Percentiles rank a stretch among this genome's conserved stretches.
These are phyloP conservation scores for Fusarium floridanum DNA, from an alignment of 2,329 filamentous ascomycete species.

Conservation along the genomic window DNA sequence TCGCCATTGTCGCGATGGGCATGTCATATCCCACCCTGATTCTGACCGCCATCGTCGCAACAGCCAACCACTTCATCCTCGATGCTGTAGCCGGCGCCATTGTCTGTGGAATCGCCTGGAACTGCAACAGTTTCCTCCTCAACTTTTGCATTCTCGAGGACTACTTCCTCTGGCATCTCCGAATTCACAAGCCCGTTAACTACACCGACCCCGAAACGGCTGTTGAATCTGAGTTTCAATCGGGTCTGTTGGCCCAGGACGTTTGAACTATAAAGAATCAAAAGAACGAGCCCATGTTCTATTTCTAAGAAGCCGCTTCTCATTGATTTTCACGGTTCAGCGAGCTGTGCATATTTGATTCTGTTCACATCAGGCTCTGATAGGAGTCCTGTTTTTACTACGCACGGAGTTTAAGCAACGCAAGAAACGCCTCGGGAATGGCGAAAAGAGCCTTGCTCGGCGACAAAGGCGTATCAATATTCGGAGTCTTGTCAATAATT, in stretches of 20 bases:
- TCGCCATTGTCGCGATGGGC: constrained; percentile 61
- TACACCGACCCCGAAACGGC: constrained; percentile 54
- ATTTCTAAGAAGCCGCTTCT: not conserved
- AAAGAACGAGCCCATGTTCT: constrained; percentile 24
- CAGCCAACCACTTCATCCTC: constrained; percentile 80
- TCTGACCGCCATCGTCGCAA: constrained; percentile 76
- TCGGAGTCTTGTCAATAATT: not conserved
- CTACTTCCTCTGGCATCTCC: constrained; percentile 72
- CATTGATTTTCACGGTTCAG: not conserved
- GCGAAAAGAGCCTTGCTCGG: not conserved
- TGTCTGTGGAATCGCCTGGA: constrained; percentile 75
- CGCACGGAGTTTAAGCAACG: not conserved
- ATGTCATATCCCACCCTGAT: constrained; percentile 75
- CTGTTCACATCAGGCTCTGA: not conserved
- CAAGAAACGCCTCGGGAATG: not conserved
- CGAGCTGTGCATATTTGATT: not conserved
- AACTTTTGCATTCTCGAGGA: constrained; percentile 77
- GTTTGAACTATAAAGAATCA: constrained; percentile 24
- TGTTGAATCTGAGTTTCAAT: constrained; percentile 51
- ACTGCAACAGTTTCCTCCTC: constrained; percentile 65
- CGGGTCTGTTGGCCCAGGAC: constrained; percentile 37
- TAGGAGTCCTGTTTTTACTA: not conserved
- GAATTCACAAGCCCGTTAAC: constrained; percentile 74
- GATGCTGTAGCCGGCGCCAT: constrained; percentile 77
- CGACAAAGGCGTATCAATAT: constrained; percentile 18